phyloP scores from a whole-genome alignment of 306 rosid genomes.

The Lotus japonicus region DNA sequence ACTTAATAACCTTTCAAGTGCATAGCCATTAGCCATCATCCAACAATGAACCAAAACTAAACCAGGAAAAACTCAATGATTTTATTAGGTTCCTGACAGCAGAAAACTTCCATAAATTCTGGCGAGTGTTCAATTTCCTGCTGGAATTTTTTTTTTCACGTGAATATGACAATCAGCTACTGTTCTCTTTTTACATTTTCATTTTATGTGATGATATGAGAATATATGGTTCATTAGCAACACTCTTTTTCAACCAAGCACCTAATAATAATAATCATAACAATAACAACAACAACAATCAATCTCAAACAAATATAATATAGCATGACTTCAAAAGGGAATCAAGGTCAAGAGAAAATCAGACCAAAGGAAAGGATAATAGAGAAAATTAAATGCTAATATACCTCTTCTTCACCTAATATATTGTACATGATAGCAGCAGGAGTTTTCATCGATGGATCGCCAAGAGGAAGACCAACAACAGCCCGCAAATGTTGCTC shows the following conservation, averaged over 20 bases:
- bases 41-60: slow-evolving; percentile 1
- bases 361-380: not conserved
- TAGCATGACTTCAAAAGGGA: not conserved
- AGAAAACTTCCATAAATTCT: not conserved
- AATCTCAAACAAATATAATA: not conserved
- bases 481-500: slow-evolving; percentile 95
- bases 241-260: not conserved
- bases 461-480: slow-evolving; percentile 97
- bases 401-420: slow-evolving; percentile 87
- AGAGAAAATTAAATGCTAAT: not conserved
- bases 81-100: not conserved
- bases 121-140: not conserved
- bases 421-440: slow-evolving; percentile 90
- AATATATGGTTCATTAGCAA: not conserved
- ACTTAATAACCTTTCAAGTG: not conserved
- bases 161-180: not conserved
- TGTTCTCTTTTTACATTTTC: not conserved
- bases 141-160: not conserved
- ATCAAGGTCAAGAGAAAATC: not conserved
- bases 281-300: not conserved
- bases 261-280: not conserved
- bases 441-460: slow-evolving; percentile 75
- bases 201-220: not conserved
- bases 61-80: not conserved
- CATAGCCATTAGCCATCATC: not conserved